Base-by-base conservation (phyloP, 2,329 filamentous ascomycete genomes). In the Epichloe sibirici region DNA sequence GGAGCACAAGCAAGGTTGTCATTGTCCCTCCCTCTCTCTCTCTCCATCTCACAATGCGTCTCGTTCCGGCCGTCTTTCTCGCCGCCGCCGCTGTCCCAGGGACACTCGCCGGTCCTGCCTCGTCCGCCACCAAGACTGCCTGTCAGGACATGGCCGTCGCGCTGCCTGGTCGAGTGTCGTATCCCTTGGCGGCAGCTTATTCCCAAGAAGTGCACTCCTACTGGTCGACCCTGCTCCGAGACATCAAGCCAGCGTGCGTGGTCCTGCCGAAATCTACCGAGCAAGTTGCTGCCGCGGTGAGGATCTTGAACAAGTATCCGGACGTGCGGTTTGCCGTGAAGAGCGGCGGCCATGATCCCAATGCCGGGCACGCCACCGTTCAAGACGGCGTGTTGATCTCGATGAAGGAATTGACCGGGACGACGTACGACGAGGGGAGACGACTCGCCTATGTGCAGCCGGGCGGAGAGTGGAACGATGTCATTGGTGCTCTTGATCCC, bases 311-410 rank as follows among this genome's bases (percentile, higher is more conserved):
- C 45, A 53, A 59, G 35, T 59, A 63, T 52, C 56, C 62, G 2
- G 58, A 61, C 43, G 67, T 67, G 8, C 43, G 57, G 13, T 70
- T 70, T 57, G 63, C 68, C 12, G 64, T 67, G 52, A 67, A 68
- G 57, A 66, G 65, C 49, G 69, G 68, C 13, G 68, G 71, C 2
- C 70, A 73, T 54, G 61, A 66, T 49, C 66, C 68, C 0, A 70
- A 70, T 51, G 54, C 56, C 6, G 61, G 65, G 1, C 66, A 66
- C 48, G 60, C 67, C 7, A 66, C 60, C 23, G 57, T 68, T 5
- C 48, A 64, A 39, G 66, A 66, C 50, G 68, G 69, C 44, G 64
- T 71, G 1, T 58, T 71, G 21, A 67, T 71, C 51, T 61, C 65
- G 6, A 62, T 65, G 57, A 61, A 61, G 46, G 61, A 68, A 23